These are phyloP conservation scores for Maudiozyma humilis DNA, from an alignment of 1,139 yeast species.

Conservation along the genomic window DNA sequence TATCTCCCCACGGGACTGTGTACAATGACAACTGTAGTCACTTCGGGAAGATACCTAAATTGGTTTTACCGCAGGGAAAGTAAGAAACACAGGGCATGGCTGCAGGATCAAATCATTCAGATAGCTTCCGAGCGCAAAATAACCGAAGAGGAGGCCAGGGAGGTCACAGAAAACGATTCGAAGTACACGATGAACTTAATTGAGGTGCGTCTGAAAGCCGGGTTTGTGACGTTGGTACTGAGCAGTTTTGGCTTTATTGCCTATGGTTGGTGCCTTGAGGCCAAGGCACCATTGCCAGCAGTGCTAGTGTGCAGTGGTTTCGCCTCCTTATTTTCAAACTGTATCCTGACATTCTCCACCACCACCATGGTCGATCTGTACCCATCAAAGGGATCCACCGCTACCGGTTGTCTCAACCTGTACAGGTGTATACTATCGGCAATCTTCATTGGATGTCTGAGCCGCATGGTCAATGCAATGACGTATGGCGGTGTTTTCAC, in stretches of 20 bases:
- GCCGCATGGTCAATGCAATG: conserved; percentile 43
- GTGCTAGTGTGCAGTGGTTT: conserved; percentile 49
- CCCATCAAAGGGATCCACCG: conserved; percentile 50
- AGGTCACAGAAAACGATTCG: conserved; percentile 15
- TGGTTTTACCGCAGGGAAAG: conserved; percentile 33
- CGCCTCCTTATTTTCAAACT: conserved; percentile 47
- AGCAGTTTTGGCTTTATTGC: conserved; percentile 37
- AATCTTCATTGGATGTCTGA: conserved; percentile 51
- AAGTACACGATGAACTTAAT: conserved; percentile 37
- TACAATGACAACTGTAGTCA: conserved; percentile 42
- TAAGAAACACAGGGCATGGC: conserved; percentile 18
- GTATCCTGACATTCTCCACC: conserved; percentile 42
- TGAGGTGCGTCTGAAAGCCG: conserved; percentile 39
- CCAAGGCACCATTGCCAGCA: conserved; percentile 42
- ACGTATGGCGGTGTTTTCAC: conserved; percentile 58
- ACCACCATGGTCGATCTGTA: conserved; percentile 54
- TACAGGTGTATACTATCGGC: conserved; percentile 54
- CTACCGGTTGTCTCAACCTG: conserved; percentile 50
- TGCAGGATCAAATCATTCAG: conserved; percentile 16
- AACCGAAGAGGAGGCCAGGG: conserved; percentile 15
- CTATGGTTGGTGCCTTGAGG: conserved; percentile 66
- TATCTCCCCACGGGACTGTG: conserved; percentile 56
- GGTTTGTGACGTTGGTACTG: conserved; percentile 33
- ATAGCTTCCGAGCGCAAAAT: conserved; percentile 24
- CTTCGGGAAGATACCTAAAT: conserved; percentile 43